Base-by-base conservation (phyloP, 179 eudicot genomes). In the Spinacia oleracea region DNA sequence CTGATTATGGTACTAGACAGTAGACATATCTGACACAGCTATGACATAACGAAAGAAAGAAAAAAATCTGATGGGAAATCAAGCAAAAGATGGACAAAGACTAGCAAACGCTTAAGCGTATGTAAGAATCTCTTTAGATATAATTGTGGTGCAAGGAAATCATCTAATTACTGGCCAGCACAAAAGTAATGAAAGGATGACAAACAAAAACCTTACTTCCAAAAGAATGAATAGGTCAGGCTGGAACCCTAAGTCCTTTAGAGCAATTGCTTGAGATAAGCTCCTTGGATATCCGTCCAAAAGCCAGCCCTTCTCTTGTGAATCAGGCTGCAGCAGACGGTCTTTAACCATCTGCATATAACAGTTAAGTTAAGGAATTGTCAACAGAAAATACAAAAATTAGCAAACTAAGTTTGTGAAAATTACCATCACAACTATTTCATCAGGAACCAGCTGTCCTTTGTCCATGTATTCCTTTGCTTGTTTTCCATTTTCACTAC, bases 231-330 rank as follows among this genome's bases (percentile, higher is more conserved):
- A 96, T 59, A 91, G 84, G 79, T 94, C 98, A 55, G 99, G 97
- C 53, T 84, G 88, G 80, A 96, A 88, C 69, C 97, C 97, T 51
- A 83, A 85, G 32, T 80, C 92, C 85, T 88, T 85, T 42, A 96
- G 92, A 76, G 97, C 98, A 70, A 84, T 85, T 53, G 99, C 99
- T 91, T 96, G 99, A 48, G 99, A 96, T 84, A 74, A 86, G 85
- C 99, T 96, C 79, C 98, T 84, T 14, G 99, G 98, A 83, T 92
- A 96, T 84, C 97, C 99, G 87, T 96, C 99, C 84, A 96, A 85
- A 86, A 96, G 96, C 99, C 99, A 96, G 42, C 99, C 98, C 56
- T 91, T 92, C 77, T 96, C 91, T 78, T 82, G 88, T 79, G 99
- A 89, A 90, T 96, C 99, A 35, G 91, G 87, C 77, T 79, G 89